These are phyloP conservation scores for Passiflora organensis DNA, from an alignment of 345 rosid genomes.

Conservation along the genomic window DNA sequence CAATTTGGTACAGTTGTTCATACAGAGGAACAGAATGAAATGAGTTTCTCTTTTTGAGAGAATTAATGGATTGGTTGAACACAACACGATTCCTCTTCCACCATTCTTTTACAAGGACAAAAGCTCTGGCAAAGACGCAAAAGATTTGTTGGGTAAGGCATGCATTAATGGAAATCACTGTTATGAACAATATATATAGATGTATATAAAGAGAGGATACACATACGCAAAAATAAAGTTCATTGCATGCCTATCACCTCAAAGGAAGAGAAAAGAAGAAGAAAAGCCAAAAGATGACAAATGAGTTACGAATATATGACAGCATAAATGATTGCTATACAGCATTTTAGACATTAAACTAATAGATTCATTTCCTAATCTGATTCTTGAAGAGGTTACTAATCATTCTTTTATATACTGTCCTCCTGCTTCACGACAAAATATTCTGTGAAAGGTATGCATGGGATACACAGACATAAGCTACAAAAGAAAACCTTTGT, in stretches of 20 bases:
- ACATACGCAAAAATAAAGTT: not conserved
- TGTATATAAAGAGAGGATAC: no score
- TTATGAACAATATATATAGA: no score
- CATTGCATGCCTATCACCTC: no score
- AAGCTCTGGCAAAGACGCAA: not conserved
- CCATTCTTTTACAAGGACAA: not conserved
- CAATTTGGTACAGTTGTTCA: constrained; percentile 7
- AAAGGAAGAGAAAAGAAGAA: no score
- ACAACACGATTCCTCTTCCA: not conserved
- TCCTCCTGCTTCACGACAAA: not conserved
- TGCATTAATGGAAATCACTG: no score
- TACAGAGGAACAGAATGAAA: not conserved
- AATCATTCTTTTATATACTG: not conserved
- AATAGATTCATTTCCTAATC: not conserved
- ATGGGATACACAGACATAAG: not conserved
- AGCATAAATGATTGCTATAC: constrained; percentile 7
- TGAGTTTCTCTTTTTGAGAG: no score
- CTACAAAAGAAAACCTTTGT: not conserved
- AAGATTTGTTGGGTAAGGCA: not conserved
- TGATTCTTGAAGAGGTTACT: constrained; percentile 13
- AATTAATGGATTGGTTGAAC: not conserved
- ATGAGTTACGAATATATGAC: constrained; percentile 2
- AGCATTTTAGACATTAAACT: not conserved
- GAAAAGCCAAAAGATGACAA: constrained; percentile 1
- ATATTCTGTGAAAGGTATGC: constrained; percentile 7